phyloP scores from a whole-genome alignment of 768 basidiomycete genomes.

The Tulasnella sp. region DNA sequence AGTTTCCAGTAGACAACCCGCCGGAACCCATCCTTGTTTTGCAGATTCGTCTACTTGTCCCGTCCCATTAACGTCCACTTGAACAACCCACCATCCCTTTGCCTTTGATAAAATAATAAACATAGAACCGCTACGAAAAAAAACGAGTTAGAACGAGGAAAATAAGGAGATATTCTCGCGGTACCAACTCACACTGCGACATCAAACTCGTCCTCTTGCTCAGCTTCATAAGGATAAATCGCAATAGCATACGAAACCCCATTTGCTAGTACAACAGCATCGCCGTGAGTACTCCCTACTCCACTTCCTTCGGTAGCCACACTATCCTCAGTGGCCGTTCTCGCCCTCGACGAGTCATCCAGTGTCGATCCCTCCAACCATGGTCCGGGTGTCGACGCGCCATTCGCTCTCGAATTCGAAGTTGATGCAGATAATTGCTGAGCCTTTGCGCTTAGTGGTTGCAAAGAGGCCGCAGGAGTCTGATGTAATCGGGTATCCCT shows the following conservation, averaged over 20 bases:
- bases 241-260: slow-evolving; percentile 89
- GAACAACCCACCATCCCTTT: slow-evolving; percentile 99
- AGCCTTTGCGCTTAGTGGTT: slow-evolving; percentile 20
- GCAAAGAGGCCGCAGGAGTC: slow-evolving; percentile 22
- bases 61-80: slow-evolving; percentile 77
- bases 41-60: slow-evolving; percentile 64
- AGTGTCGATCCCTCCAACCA: slow-evolving; percentile 21
- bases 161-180: slow-evolving; percentile 10
- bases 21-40: slow-evolving; percentile 95
- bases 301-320: slow-evolving; percentile 7
- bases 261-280: slow-evolving; percentile 23
- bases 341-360: slow-evolving; percentile 19
- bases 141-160: neutral
- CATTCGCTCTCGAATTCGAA: slow-evolving; percentile 19
- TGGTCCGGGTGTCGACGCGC: slow-evolving; percentile 28
- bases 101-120: slow-evolving; percentile 87
- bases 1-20: slow-evolving; percentile 90
- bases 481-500: slow-evolving; percentile 25
- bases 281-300: slow-evolving; percentile 23
- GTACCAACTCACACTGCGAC: slow-evolving; percentile 68
- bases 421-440: slow-evolving; percentile 14
- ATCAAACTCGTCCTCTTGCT: slow-evolving; percentile 97
- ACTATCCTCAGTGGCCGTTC: slow-evolving; percentile 18
- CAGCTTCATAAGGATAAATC: slow-evolving; percentile 97
- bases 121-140: slow-evolving; percentile 61